These are phyloP conservation scores for Nicotiana attenuata DNA, from an alignment of 257 asterid species.

Conservation along the genomic window DNA sequence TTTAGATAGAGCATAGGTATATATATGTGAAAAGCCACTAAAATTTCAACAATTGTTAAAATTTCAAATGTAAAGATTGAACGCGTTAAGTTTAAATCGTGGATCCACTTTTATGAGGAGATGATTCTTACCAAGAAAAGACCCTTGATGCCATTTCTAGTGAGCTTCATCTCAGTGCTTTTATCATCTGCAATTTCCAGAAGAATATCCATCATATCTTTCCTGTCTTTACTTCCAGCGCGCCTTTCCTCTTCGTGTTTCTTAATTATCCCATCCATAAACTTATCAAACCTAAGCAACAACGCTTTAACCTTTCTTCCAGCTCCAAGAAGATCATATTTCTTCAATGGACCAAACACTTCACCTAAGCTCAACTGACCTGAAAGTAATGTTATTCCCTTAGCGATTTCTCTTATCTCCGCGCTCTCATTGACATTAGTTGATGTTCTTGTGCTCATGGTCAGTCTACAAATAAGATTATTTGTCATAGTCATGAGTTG, in stretches of 20 bases:
- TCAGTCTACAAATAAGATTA: constrained; percentile 18
- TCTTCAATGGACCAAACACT: constrained; percentile 16
- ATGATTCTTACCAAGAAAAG: constrained; percentile 17
- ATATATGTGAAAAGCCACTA: no score
- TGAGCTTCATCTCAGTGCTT: constrained; percentile 20
- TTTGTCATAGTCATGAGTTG: constrained; percentile 27
- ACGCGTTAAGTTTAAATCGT: no score
- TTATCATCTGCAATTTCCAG: constrained; percentile 17
- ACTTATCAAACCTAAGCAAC: constrained; percentile 20
- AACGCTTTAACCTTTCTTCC: constrained; percentile 20
- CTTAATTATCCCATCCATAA: constrained; percentile 23
- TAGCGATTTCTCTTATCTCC: constrained; percentile 20
- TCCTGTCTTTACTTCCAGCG: constrained; percentile 7
- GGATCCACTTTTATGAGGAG: not conserved
- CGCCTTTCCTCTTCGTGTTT: constrained; percentile 17
- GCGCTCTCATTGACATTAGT: not conserved
- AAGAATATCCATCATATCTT: constrained; percentile 26
- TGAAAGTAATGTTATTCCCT: constrained; percentile 15
- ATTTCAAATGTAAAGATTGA: no score
- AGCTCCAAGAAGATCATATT: constrained; percentile 24
- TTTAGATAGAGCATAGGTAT: no score
- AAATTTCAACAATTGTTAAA: no score
- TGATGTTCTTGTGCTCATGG: constrained; percentile 18
- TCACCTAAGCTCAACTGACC: constrained; percentile 20
- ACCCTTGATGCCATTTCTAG: constrained; percentile 24